These are phyloP conservation scores for Guadua angustifolia DNA, from an alignment of 176 grass and related monocot genomes.

Conservation along the genomic window DNA sequence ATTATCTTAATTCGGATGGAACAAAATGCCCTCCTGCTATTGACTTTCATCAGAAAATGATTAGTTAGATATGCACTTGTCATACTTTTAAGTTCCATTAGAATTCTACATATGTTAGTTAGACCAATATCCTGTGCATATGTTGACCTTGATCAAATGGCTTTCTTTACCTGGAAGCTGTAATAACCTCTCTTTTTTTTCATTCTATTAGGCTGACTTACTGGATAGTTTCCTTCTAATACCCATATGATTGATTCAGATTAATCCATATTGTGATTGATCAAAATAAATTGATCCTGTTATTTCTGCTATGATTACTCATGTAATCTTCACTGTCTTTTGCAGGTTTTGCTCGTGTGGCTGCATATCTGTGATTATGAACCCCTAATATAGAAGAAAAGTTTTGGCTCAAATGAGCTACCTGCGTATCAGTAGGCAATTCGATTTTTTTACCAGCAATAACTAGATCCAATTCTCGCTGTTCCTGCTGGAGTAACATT, in stretches of 20 bases:
- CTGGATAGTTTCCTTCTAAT: background rate
- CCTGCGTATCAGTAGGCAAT: conserved; percentile 45
- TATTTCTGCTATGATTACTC: background rate
- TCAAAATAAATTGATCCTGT: background rate
- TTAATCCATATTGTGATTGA: background rate
- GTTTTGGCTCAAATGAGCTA: conserved; percentile 42
- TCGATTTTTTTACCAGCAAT: conserved; percentile 54
- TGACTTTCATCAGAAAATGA: background rate
- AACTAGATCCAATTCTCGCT: conserved; percentile 37
- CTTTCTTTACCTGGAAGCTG: no score
- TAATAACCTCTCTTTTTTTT: no score
- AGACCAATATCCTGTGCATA: no score
- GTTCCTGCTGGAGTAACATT: background rate
- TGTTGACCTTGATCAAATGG: no score
- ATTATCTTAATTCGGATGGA: background rate
- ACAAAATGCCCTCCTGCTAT: background rate
- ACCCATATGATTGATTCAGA: background rate
- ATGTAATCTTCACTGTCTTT: background rate
- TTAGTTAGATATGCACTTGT: no score
- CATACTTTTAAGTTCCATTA: background rate
- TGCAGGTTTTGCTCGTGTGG: conserved; percentile 28
- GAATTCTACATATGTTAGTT: no score
- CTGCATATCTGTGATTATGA: conserved; percentile 36
- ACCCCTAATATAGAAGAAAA: conserved; percentile 41
- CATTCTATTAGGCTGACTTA: background rate